Evolutionary conservation across 805 yeast species (phyloP), one percentile per base, ranked within the genome.

Genomic region (Candida fluviatilis): DNA sequence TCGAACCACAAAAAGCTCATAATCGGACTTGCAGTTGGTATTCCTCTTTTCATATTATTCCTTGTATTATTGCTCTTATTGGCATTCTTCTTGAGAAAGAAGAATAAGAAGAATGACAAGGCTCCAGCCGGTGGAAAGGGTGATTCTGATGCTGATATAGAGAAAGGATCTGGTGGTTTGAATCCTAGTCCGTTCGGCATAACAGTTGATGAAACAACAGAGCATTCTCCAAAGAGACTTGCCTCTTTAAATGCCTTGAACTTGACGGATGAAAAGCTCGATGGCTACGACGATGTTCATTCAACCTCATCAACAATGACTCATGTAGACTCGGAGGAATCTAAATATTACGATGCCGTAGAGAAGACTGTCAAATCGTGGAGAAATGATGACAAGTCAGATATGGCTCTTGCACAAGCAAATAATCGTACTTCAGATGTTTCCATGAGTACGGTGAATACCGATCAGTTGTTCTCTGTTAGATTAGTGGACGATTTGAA

Each of bases 11-110:
- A 75, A 47, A 74, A 76, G 2, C 66, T 86, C n/a, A 96, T 95
- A 0, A 84, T 91, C 54, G 95, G 90, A 1, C 73, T 90, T 42
- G 97, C 96, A 39, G 90, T 85, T n/a, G 86, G 83, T 2, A 72
- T 93, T 34, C 95, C 96, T 1, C 54, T 74, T 0, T 62, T 77
- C 3, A 72, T 73, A 2, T 49, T 84, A 0, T 49, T 80, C 6
- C 47, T 78, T 2, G 71, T 77, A 0, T 33, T 33, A 16, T 33
- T 33, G 18, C 68, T 66, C 0, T 35, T 87, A 4, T 63, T 82
- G 44, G 67, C 74, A 48, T 62, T 64, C 46, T 76, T 86, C 51
- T 79, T 72, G 74, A 66, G 49, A 45, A 69, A 57, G 53, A 61
- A 47, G 52, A 63, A 43, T 35, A 50, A 50, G 18, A 38, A 38